phyloP scores from a whole-genome alignment of 2,329 filamentous ascomycete genomes.

The Cordyceps militaris region DNA sequence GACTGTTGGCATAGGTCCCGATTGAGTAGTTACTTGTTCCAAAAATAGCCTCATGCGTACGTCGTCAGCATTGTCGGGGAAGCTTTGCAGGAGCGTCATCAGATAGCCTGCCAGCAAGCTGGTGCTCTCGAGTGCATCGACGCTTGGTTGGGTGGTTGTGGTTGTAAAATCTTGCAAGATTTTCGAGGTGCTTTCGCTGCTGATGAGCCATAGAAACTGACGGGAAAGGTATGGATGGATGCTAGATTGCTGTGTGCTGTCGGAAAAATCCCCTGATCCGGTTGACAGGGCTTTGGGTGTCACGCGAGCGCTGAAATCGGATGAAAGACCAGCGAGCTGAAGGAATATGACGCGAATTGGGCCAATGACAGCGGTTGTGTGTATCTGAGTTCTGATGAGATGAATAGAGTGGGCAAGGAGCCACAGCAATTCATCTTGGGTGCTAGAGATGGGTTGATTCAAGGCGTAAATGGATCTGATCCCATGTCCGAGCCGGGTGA shows the following conservation, averaged over 20 bases:
- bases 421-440: slow-evolving; percentile 47
- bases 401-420: slow-evolving; percentile 61
- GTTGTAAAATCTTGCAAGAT: slow-evolving; percentile 28
- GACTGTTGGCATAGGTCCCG: slow-evolving; percentile 50
- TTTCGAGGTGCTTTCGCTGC: slow-evolving; percentile 63
- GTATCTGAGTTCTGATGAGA: slow-evolving; percentile 37
- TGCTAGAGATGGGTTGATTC: slow-evolving; percentile 15
- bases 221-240: slow-evolving; percentile 53
- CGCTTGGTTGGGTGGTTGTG: slow-evolving; percentile 25
- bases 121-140: slow-evolving; percentile 32
- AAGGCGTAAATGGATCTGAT: slow-evolving; percentile 32
- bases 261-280: slow-evolving; percentile 22
- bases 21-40: slow-evolving; percentile 27
- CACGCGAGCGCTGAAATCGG: slow-evolving; percentile 43
- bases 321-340: slow-evolving; percentile 45
- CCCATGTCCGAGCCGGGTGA: slow-evolving; percentile 33
- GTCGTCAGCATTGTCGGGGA: slow-evolving; percentile 74
- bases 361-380: slow-evolving; percentile 28
- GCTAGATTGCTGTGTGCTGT: slow-evolving; percentile 26
- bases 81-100: slow-evolving; percentile 76
- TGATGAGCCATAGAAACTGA: slow-evolving; percentile 64
- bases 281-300: slow-evolving; percentile 12
- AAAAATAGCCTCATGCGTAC: slow-evolving; percentile 92
- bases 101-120: slow-evolving; percentile 79
- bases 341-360: slow-evolving; percentile 47